phyloP scores from a whole-genome alignment of 495 filamentous ascomycete genomes.

The Neurospora terricola region DNA sequence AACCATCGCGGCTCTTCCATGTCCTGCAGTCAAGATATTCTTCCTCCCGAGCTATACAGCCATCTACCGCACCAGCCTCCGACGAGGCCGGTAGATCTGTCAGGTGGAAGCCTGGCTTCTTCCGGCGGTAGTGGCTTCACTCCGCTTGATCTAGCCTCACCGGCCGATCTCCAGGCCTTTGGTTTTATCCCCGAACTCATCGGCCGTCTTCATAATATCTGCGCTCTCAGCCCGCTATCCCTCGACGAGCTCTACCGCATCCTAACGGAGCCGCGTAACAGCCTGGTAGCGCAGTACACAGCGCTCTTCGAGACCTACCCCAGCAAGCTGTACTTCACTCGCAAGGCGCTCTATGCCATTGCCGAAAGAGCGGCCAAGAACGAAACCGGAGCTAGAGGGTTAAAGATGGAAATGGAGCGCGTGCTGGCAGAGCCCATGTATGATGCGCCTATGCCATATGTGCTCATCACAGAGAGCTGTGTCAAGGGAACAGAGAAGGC shows the following conservation, averaged over 20 bases:
- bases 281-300: conserved; percentile 74
- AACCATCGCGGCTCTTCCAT: conserved; percentile 17
- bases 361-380: conserved; percentile 62
- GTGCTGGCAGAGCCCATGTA: conserved; percentile 86
- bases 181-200: conserved; percentile 93
- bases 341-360: conserved; percentile 64
- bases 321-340: conserved; percentile 77
- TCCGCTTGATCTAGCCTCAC: conserved; percentile 69
- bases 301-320: conserved; percentile 75
- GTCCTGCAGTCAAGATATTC: conserved; percentile 25
- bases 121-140: conserved; percentile 42
- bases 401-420: conserved; percentile 83
- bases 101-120: not conserved
- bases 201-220: conserved; percentile 80
- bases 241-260: conserved; percentile 72
- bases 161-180: conserved; percentile 77
- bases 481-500: conserved; percentile 52
- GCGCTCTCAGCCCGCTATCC: conserved; percentile 73
- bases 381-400: conserved; percentile 77
- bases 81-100: not conserved
- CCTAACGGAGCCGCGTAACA: conserved; percentile 85
- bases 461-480: conserved; percentile 68
- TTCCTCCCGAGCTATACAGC: conserved; percentile 32
- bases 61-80: conserved; percentile 34
- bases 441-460: conserved; percentile 58